These are phyloP conservation scores for Tuber brumale DNA, from an alignment of 495 filamentous ascomycete genomes.

Conservation along the genomic window DNA sequence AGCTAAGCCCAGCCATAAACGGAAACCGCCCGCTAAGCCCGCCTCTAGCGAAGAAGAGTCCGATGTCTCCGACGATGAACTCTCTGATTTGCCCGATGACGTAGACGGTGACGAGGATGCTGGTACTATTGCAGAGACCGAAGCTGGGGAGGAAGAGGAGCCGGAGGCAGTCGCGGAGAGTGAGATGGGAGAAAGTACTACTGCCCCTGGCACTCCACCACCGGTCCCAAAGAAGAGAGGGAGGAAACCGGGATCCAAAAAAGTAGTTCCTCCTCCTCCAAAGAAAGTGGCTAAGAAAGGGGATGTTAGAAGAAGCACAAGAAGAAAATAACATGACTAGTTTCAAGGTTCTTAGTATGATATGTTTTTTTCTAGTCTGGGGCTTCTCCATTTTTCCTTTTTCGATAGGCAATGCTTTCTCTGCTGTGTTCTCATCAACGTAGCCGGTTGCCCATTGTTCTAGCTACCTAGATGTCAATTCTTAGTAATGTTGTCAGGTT, in stretches of 20 bases:
- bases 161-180: constrained; percentile 42
- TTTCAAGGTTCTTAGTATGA: background rate
- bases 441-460: background rate
- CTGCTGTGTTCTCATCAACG: background rate
- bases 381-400: background rate
- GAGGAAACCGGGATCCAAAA: constrained; percentile 24
- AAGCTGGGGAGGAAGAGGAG: constrained; percentile 43
- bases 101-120: constrained; percentile 44
- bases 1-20: constrained; percentile 41
- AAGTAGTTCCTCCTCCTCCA: constrained; percentile 7
- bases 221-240: constrained; percentile 21
- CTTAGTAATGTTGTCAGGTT: background rate
- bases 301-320: constrained; percentile 42
- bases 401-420: background rate
- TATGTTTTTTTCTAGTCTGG: background rate
- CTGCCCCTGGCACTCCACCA: constrained; percentile 22
- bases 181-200: constrained; percentile 32
- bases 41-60: constrained; percentile 46
- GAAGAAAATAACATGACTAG: constrained; percentile 34
- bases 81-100: constrained; percentile 31
- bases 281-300: constrained; percentile 42
- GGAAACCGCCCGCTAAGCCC: constrained; percentile 50
- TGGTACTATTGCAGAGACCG: constrained; percentile 43
- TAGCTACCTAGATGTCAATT: background rate
- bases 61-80: constrained; percentile 50